Evolutionary conservation across 495 filamentous ascomycete species (phyloP), one percentile per base, ranked within the genome.

Genomic region (Penicillium arizonense): DNA sequence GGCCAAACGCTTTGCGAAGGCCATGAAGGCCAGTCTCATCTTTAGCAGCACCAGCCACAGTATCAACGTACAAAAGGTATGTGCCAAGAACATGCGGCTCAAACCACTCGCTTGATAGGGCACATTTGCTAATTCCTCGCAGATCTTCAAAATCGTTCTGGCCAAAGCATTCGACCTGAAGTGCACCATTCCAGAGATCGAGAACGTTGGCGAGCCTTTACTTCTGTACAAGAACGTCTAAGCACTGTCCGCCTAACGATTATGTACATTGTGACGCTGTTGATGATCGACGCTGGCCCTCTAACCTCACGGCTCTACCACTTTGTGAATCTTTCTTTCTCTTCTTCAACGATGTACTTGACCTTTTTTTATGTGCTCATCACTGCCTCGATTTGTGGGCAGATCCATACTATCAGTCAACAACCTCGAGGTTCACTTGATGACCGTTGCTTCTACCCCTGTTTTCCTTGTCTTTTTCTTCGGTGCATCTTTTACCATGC

Each of bases 71-170:
- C 94, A 98, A 68, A 98, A 98, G 88, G 94, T 96, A 63, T 23
- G 70, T 54, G 13, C 30, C 28, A 10, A 24, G 6, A 48, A 7
- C 18, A 32, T 28, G 4, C 50, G 28, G 9, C 35, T 30, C 14
- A 44, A 21, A 33, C 18, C 26, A 16, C 41, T 34, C 2, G 11
- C 42, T 13, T 18, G 9, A 6, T 32, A 2, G 20, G 36, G 14
- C 21, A 24, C 20, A 40, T 47, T 14, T 32, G 34, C 61, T 76
- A 33, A 74, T 56, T 30, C 24, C 40, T 38, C 20, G 12, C 53
- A 98, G 94, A 98, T 98, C 66, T 98, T 98, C 82, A 98, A 98
- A 70, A 98, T 98, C 61, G 94, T 98, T 49, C 82, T 98, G 28
- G 93, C 93, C 52, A 98, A 98, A 73, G 95, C 94, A 0, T 98